These are phyloP conservation scores for Pseudozyma pruni DNA, from an alignment of 1,284 basidiomycete species.

Conservation along the genomic window DNA sequence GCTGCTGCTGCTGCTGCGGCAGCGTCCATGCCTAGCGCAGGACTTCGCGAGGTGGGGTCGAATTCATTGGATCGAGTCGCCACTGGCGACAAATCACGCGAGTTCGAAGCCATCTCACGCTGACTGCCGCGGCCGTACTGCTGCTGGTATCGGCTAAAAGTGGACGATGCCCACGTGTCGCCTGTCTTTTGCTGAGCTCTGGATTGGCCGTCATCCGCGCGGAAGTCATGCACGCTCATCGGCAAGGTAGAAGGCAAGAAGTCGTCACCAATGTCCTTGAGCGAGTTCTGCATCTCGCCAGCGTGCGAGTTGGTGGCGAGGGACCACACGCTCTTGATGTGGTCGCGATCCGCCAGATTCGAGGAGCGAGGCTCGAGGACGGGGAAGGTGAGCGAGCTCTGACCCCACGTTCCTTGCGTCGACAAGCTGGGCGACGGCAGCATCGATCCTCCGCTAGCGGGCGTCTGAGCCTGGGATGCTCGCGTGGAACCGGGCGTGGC, in stretches of 20 bases:
- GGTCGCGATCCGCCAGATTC: conserved; percentile 44
- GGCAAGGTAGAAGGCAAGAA: conserved; percentile 53
- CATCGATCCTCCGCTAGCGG: conserved; percentile 41
- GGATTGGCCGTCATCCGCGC: conserved; percentile 24
- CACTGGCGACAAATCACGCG: conserved; percentile 37
- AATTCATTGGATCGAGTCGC: conserved; percentile 31
- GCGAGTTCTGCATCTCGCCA: conserved; percentile 55
- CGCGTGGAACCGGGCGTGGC: conserved; percentile 28
- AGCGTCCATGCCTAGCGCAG: conserved; percentile 34
- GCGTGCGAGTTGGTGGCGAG: conserved; percentile 46
- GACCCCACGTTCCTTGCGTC: conserved; percentile 54
- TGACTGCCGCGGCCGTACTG: conserved; percentile 24
- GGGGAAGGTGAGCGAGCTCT: conserved; percentile 57
- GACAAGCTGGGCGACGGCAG: conserved; percentile 52
- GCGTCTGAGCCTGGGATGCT: conserved; percentile 41
- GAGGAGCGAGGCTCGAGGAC: conserved; percentile 42
- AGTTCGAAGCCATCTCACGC: conserved; percentile 21
- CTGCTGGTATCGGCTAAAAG: conserved; percentile 37
- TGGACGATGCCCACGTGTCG: conserved; percentile 24
- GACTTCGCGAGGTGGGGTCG: conserved; percentile 45
- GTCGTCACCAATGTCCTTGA: conserved; percentile 57
- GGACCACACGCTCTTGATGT: conserved; percentile 62
- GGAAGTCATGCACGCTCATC: conserved; percentile 56
- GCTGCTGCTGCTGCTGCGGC: conserved; percentile 18
- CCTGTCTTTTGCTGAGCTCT: conserved; percentile 12